Base-by-base conservation (phyloP, 2,329 filamentous ascomycete genomes). In the Trichoderma sp. region DNA sequence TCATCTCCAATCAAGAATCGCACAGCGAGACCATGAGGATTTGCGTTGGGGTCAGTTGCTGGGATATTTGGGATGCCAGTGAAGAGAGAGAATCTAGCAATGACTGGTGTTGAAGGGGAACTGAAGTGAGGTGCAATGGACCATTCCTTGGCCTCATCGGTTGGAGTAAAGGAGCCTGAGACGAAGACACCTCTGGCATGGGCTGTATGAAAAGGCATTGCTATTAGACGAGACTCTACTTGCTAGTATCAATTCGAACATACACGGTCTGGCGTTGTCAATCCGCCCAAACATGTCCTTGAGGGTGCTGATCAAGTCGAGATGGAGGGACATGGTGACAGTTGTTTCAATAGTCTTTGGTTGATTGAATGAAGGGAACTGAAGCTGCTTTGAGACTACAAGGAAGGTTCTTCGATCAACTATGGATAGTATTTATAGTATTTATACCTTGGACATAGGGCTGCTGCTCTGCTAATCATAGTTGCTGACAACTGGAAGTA, bases 91-190 rank as follows among this genome's bases (percentile, higher is more conserved):
- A 72, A 72, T 39, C 71, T 63, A 3, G 68, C 71, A 6, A 71
- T 23, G 39, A 72, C 67, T 20, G 67, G 32, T 1, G 71, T 72
- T 9, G 61, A 66, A 12, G 71, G 36, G 17, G 61, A 36, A n/a
- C 30, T 61, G 32, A 72, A 72, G 30, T 72, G 71, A 30, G 67
- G 58, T 7, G 71, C 71, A 12, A 11, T 32, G 13, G 71, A 72
- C 8, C 70, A 36, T 7, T 64, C 17, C 47, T 70, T 70, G 17
- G 71, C 71, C n/a, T 72, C 59, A 17, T 53, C 20, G 20, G 67
- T 58, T 26, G 71, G 71, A 4, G 39, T 55, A 53, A 83, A 71
- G 26, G 62, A 50, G 2, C 70, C 70, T 23, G 34, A 20, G n/a
- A 73, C 65, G 30, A 73, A 64, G 23, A 73, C 15, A 5, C 72